Conservation (phyloP, 2,329 filamentous ascomycete species). For the Ampelomyces quisqualis region DNA sequence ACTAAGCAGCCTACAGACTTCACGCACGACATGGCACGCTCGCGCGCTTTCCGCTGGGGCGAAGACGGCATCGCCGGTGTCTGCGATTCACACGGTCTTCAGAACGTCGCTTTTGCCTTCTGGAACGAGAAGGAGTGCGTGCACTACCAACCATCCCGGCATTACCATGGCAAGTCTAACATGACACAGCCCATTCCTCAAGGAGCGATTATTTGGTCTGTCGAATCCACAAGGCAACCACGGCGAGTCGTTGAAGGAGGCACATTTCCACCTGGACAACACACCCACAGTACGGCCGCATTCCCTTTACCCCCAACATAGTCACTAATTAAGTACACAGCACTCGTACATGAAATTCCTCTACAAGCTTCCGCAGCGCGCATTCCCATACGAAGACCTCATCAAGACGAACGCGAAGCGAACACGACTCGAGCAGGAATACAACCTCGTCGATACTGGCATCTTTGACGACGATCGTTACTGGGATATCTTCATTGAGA, state of each 20-base stretch:
- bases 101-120: slow-evolving; percentile 94
- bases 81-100: slow-evolving; percentile 84
- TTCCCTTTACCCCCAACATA: slow-evolving; percentile 44
- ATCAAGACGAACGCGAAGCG: slow-evolving; percentile 79
- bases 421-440: slow-evolving; percentile 76
- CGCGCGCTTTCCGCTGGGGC: slow-evolving; percentile 88
- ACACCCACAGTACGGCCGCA: slow-evolving; percentile 65
- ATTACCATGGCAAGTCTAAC: slow-evolving; percentile 44
- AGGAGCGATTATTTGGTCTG: slow-evolving; percentile 90
- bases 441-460: slow-evolving; percentile 87
- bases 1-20: slow-evolving; percentile 65
- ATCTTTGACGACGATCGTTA: slow-evolving; percentile 86
- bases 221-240: slow-evolving; percentile 97
- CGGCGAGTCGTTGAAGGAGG: slow-evolving; percentile 95
- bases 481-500: slow-evolving; percentile 97
- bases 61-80: slow-evolving; percentile 97
- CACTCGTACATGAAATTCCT: slow-evolving; percentile 99
- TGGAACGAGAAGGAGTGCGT: slow-evolving; percentile 95
- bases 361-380: slow-evolving; percentile 92
- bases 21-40: slow-evolving; percentile 86
- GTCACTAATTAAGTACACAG: slow-evolving; percentile 48
- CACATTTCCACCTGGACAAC: slow-evolving; percentile 94
- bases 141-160: neutral
- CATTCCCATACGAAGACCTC: slow-evolving; percentile 89
- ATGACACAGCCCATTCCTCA: slow-evolving; percentile 73